Base-by-base conservation (phyloP, 495 filamentous ascomycete species). In the Chaetomium tenue region DNA sequence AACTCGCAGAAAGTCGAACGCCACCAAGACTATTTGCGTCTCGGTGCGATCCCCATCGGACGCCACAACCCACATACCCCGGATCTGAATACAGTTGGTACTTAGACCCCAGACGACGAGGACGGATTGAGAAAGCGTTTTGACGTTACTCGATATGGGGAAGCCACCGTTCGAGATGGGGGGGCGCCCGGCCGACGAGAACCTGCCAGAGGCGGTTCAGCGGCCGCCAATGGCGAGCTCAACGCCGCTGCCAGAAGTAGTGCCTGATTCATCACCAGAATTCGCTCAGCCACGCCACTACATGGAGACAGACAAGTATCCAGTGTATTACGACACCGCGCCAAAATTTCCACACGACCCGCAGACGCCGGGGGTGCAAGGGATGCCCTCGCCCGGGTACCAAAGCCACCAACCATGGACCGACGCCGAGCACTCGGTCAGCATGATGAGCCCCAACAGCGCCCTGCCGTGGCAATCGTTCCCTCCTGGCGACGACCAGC, bases 181-280 rank as follows among this genome's bases (percentile, higher is more conserved):
- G 30, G 30, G 65, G 16, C 61, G 42, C 25, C 60, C 33, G 26
- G 30, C 65, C 25, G 69, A 70, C 50, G 69, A 72, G 12, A 50
- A 71, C 66, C 66, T 70, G 46, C 71, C 71, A 13, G 71, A 73
- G 71, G 71, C 69, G 16, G 63, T 65, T 23, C 30, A 33, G 30
- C 30, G 7, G 30, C 30, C 30, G 30, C 30, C 30, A 33, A 33
- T 33, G 30, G 30, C 30, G 30, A 33, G 30, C 7, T 33, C 30
- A 33, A 33, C 13, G 12, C 51, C 15, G 15, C 28, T 66, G 3
- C 68, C 71, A 11, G 61, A 68, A 46, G 66, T 68, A 28, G 65
- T 69, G 5, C 54, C 54, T 30, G 66, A 73, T 39, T 57, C 63
- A 0, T 63, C 70, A 16, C 72, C 68, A 6, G 59, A 72, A 26